Evolutionary conservation across 2,329 filamentous ascomycete species (phyloP).

Genomic region (Chaetoscypha palmicola): DNA sequence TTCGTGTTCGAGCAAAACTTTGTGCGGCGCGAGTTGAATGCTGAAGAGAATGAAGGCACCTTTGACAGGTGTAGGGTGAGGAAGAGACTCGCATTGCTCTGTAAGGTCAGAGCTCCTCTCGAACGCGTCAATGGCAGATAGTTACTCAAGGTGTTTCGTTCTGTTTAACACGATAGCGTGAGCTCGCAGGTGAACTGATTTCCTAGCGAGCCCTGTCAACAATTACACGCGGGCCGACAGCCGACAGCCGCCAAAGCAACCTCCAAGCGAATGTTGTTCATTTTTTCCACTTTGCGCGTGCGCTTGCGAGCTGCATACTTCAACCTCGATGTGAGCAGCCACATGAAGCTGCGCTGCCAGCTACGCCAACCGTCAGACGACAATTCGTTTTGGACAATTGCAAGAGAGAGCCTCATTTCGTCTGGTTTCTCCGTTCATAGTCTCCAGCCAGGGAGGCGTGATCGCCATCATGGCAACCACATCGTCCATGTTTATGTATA

Average conservation of each 20-base stretch:
- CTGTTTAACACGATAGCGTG: no score
- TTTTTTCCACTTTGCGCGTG: no score
- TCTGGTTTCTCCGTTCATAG: constrained; percentile 1
- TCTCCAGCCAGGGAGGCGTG: constrained; percentile 27
- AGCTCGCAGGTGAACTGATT: no score
- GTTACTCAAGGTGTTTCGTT: no score
- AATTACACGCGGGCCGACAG: no score
- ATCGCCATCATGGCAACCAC: constrained; percentile 75
- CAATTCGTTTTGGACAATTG: constrained; percentile 1
- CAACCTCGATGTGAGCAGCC: constrained; percentile 5
- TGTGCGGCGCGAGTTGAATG: constrained; percentile 14
- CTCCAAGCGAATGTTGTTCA: no score
- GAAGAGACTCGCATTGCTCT: constrained; percentile 4
- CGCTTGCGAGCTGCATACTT: no score
- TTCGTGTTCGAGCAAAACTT: constrained; percentile 10
- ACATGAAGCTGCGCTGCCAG: constrained; percentile 19
- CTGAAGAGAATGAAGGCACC: constrained; percentile 27
- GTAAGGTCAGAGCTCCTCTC: no score
- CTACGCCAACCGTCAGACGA: constrained; percentile 9
- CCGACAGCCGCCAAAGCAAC: no score
- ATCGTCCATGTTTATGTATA: constrained; percentile 98
- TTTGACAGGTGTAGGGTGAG: constrained; percentile 27
- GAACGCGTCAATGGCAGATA: no score
- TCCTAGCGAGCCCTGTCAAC: no score
- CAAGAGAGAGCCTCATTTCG: background rate